These are phyloP conservation scores for Sideroxylon spinosum DNA, from an alignment of 179 eudicot genomes.

Conservation along the genomic window DNA sequence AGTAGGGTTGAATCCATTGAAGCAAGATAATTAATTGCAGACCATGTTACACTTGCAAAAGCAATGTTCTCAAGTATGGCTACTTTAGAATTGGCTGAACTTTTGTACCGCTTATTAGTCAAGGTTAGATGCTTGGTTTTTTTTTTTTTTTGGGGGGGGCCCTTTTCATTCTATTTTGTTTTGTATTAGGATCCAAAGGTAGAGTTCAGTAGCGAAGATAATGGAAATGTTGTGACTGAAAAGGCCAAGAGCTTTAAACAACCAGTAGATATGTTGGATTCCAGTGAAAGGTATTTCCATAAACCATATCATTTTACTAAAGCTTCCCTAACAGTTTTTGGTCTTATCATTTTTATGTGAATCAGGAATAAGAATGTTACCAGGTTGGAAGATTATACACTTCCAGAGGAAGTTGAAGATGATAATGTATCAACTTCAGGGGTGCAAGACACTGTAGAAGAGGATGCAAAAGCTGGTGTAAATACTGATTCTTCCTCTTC, in stretches of 20 bases:
- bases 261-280: constrained; percentile 30
- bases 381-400: constrained; percentile 35
- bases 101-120: too few relatives aligned
- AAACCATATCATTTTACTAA: constrained; percentile 4
- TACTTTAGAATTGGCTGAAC: too few relatives aligned
- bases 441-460: constrained; percentile 36
- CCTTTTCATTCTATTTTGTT: not conserved
- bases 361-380: constrained; percentile 48
- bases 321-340: not conserved
- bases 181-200: constrained; percentile 47
- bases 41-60: too few relatives aligned
- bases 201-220: constrained; percentile 42
- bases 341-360: constrained; percentile 18
- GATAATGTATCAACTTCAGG: constrained; percentile 37
- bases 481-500: constrained; percentile 44
- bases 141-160: not conserved
- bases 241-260: constrained; percentile 32
- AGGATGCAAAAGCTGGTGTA: constrained; percentile 32
- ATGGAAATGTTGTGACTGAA: constrained; percentile 44
- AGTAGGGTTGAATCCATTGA: too few relatives aligned
- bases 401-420: constrained; percentile 34
- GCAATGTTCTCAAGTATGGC: too few relatives aligned
- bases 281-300: constrained; percentile 49
- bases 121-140: not conserved
- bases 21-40: not conserved